Base-by-base conservation (phyloP, 768 basidiomycete genomes). In the Tricholoma flavovirens region DNA sequence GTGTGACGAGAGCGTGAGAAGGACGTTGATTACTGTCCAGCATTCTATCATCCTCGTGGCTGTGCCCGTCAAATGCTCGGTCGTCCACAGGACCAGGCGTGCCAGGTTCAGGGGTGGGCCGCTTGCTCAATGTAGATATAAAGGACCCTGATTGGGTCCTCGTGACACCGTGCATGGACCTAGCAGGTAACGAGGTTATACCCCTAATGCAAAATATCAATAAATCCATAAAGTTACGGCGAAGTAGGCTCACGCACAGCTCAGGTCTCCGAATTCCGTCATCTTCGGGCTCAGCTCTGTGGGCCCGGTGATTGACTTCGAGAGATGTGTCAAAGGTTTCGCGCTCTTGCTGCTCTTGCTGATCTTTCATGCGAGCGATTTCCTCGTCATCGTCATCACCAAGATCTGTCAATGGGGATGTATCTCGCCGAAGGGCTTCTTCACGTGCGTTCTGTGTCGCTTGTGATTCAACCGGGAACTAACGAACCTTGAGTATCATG, bases 91-190 rank as follows among this genome's bases (percentile, higher is more conserved):
- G 55, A 10, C 58, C 60, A 11, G 60, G 60, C 3, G 60, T 56
- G 60, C 73, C 80, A 30, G 79, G 78, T 19, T 77, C 77, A 52
- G 81, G 81, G 1, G 80, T 81, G 9, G 79, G 79, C 21, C 71
- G 78, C 59, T 76, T 77, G 67, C 77, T 80, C 33, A 77, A 38
- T 32, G 70, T 63, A 48, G 75, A 71, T 55, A 82, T 81, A 48
- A 72, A 60, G 3, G 81, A 77, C 2, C 80, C 80, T 9, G 79
- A 79, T 54, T 73, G 71, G 6, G 80, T 79, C 35, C 76, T 69
- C 24, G 65, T 69, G 33, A 73, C 53, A 32, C 61, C 58, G 46
- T 52, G 49, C 26, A 29, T 55, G 11, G 59, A 51, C 30, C 54
- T 55, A 0, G 59, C 53, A 19, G 29, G 59, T 33, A 55, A 38